Evolutionary conservation across 75 land plant genomes (phyloP).

Genomic region (Cryptomeria japonica): DNA sequence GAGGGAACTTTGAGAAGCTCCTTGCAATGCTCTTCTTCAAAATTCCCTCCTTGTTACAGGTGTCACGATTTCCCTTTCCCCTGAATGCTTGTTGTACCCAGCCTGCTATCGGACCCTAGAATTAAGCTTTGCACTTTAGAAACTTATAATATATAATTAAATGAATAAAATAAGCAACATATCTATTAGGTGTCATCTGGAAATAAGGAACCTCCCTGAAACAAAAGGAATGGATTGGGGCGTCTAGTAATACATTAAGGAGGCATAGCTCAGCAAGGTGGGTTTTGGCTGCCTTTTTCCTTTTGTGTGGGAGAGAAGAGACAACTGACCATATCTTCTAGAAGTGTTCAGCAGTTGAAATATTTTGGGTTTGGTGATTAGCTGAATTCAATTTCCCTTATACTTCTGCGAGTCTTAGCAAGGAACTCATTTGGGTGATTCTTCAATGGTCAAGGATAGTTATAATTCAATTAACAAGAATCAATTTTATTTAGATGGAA

Average conservation of each 20-base stretch:
- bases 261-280: background rate
- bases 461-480: background rate
- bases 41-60: too few relatives aligned
- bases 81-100: too few relatives aligned
- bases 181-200: too few relatives aligned
- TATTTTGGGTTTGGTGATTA: background rate
- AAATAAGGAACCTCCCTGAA: background rate
- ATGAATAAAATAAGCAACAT: too few relatives aligned
- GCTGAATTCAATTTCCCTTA: background rate
- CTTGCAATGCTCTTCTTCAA: too few relatives aligned
- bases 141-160: too few relatives aligned
- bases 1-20: too few relatives aligned
- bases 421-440: background rate
- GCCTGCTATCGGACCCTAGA: too few relatives aligned
- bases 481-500: background rate
- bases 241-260: background rate
- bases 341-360: background rate
- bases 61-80: too few relatives aligned
- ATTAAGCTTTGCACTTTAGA: too few relatives aligned
- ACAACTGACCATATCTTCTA: background rate
- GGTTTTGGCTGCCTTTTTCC: background rate
- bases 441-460: background rate
- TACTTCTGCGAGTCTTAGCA: background rate
- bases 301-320: background rate
- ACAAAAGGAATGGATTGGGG: background rate